These are phyloP conservation scores for Phytophthora europaea DNA, from an alignment of 352 stramenopile genomes.

Conservation along the genomic window DNA sequence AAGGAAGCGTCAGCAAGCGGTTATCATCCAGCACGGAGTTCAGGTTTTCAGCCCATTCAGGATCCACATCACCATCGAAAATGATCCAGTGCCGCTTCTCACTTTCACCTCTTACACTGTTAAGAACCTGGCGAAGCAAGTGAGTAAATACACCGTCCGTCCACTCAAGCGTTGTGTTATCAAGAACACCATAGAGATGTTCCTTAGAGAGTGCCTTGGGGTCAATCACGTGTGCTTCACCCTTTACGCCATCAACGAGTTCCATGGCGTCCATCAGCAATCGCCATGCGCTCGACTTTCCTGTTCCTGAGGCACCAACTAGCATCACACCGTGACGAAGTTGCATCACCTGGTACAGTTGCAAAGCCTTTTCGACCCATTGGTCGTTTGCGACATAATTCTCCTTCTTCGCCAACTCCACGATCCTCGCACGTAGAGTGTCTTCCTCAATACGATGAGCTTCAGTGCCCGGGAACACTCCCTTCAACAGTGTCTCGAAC, in stretches of 20 bases:
- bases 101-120: constrained; percentile 98
- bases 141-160: constrained; percentile 99
- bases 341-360: constrained; percentile 98
- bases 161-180: constrained; percentile 99
- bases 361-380: constrained; percentile 99
- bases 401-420: constrained; percentile 93
- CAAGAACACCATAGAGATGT: constrained; percentile 98
- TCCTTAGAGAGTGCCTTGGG: constrained; percentile 99
- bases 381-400: constrained; percentile 90
- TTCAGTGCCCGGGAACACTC: constrained; percentile 97
- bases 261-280: constrained; percentile 96
- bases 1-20: constrained; percentile 99
- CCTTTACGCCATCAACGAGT: constrained; percentile 96
- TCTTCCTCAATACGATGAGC: constrained; percentile 90
- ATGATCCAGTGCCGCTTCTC: constrained; percentile 98
- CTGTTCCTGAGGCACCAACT: constrained; percentile 97
- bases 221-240: constrained; percentile 99
- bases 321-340: constrained; percentile 99
- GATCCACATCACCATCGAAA: constrained; percentile 99
- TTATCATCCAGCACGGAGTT: constrained; percentile 99
- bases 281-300: constrained; percentile 97
- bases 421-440: constrained; percentile 88
- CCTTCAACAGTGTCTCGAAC: constrained; percentile 97
- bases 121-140: constrained; percentile 96
- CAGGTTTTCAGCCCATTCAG: constrained; percentile 99